phyloP scores from a whole-genome alignment of 352 stramenopile genomes.

The Phytophthora sojae region DNA sequence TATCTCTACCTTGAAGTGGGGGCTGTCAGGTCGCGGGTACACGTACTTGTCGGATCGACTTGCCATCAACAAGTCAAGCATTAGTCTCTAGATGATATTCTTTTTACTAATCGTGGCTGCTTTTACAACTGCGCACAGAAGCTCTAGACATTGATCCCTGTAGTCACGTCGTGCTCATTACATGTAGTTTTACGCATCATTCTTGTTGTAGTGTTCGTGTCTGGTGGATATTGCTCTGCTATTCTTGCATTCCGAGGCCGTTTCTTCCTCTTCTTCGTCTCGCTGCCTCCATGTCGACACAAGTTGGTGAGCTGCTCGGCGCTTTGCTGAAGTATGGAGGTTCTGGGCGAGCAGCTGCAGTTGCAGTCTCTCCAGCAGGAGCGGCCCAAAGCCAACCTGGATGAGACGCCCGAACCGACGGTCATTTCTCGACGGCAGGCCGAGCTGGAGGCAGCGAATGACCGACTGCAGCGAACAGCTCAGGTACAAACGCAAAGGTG shows the following conservation, averaged over 20 bases:
- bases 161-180: background rate
- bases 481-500: slow-evolving; percentile 33
- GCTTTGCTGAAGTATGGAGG: slow-evolving; percentile 24
- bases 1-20: background rate
- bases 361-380: slow-evolving; percentile 4
- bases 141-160: background rate
- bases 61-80: background rate
- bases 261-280: slow-evolving; percentile 12
- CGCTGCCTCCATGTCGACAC: slow-evolving; percentile 22
- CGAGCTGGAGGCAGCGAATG: slow-evolving; percentile 48
- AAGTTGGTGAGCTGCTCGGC: background rate
- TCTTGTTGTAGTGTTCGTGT: slow-evolving; percentile 8
- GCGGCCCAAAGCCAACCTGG: slow-evolving; percentile 9
- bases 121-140: background rate
- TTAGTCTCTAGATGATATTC: background rate
- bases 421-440: slow-evolving; percentile 27
- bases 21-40: background rate
- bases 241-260: slow-evolving; percentile 26
- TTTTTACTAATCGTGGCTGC: background rate
- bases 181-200: too few species aligned
- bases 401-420: slow-evolving; percentile 20
- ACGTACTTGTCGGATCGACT: background rate
- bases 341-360: slow-evolving; percentile 11
- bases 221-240: background rate
- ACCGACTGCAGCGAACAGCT: slow-evolving; percentile 42